Evolutionary conservation across 2,329 filamentous ascomycete genomes (phyloP).

Genomic region (Monosporascus sp.): DNA sequence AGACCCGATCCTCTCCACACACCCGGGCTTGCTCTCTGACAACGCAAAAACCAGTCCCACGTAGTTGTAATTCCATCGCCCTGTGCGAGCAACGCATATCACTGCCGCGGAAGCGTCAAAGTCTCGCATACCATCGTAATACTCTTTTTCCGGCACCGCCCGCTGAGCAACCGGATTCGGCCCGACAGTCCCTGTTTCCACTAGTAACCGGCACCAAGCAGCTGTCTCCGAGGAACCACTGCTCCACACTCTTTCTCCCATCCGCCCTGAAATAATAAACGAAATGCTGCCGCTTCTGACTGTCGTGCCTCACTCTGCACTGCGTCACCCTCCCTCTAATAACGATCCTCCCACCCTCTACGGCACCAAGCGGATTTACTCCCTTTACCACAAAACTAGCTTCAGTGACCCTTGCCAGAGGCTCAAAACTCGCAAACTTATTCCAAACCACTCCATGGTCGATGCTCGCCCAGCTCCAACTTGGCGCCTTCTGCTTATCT

Average conservation of each 20-base stretch:
- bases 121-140: no score
- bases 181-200: no score
- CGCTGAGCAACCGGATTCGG: no score
- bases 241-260: slow-evolving; percentile 3
- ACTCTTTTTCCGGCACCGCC: no score
- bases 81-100: no score
- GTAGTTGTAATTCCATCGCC: no score
- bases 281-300: slow-evolving; percentile 9
- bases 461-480: slow-evolving; percentile 10
- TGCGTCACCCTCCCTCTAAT: slow-evolving; percentile 9
- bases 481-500: slow-evolving; percentile 7
- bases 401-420: slow-evolving; percentile 1
- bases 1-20: no score
- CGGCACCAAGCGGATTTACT: slow-evolving; percentile 10
- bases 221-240: slow-evolving; percentile 10
- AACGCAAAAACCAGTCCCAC: no score
- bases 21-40: no score
- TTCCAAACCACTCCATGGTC: slow-evolving; percentile 9
- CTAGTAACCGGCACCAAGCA: slow-evolving; percentile 1
- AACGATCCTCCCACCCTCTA: slow-evolving; percentile 7
- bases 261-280: slow-evolving; percentile 7
- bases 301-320: slow-evolving; percentile 6
- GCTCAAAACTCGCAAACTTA: background rate
- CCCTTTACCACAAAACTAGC: slow-evolving; percentile 6
- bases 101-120: no score